A percentile compares a stretch with the other conserved stretches of the same genome.
phyloP scores from a whole-genome alignment of 495 filamentous ascomycete genomes.

The Cercophora newfieldiana region DNA sequence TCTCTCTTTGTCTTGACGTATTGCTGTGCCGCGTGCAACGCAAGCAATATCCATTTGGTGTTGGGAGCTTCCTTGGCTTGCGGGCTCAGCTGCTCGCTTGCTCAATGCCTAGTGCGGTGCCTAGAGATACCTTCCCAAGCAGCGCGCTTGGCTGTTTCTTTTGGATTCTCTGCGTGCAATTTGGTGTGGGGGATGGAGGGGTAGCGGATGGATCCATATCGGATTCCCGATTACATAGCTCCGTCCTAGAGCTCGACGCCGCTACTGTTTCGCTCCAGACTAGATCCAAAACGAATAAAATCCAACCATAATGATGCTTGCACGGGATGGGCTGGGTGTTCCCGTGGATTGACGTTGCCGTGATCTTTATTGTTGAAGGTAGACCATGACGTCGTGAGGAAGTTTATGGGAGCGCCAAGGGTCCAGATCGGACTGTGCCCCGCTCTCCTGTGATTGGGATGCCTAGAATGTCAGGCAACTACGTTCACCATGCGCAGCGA shows the following conservation, averaged over 20 bases:
- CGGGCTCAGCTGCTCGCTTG: not conserved
- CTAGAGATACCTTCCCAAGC: no score
- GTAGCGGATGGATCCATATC: not conserved
- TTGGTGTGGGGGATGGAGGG: not conserved
- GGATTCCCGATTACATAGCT: not conserved
- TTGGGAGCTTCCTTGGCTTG: not conserved
- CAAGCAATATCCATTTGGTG: not conserved
- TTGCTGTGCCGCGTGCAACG: not conserved
- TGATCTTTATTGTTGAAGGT: not conserved
- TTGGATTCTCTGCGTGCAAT: not conserved
- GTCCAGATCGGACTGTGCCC: not conserved
- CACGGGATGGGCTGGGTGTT: not conserved
- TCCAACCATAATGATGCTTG: not conserved
- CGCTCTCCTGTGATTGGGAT: not conserved
- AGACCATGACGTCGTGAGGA: not conserved
- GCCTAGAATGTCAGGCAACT: not conserved
- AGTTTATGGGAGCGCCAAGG: not conserved
- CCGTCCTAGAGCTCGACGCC: not conserved
- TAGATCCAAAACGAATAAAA: not conserved
- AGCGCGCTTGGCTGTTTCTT: not conserved
- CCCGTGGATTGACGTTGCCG: not conserved
- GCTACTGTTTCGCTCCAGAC: not conserved
- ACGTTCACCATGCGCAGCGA: not conserved
- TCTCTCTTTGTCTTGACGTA: not conserved
- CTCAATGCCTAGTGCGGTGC: not conserved